These are phyloP conservation scores for Geotrichum aggregatum DNA, from an alignment of 1,139 yeast genomes.

Conservation along the genomic window DNA sequence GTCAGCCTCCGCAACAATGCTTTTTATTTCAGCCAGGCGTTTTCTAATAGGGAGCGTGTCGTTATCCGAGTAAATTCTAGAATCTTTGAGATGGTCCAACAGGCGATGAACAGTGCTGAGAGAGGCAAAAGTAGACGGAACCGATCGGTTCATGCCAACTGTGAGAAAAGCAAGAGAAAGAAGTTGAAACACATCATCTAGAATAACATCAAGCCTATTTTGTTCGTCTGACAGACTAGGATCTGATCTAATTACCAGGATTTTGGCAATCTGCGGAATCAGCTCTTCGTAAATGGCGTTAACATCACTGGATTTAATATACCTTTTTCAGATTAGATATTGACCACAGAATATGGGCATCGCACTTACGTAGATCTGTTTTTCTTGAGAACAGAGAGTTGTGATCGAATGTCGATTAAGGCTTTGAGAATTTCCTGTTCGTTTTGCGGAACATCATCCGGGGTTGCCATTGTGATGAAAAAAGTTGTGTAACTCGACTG, in stretches of 20 bases:
- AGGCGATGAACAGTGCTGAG: conserved; percentile 78
- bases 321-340: no score
- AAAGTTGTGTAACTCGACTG: no score
- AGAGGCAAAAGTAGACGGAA: conserved; percentile 92
- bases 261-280: conserved; percentile 33
- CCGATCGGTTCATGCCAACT: conserved; percentile 82
- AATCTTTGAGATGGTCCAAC: conserved; percentile 73
- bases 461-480: not conserved
- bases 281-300: conserved; percentile 45
- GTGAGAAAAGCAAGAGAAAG: conserved; percentile 81
- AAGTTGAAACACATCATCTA: conserved; percentile 85
- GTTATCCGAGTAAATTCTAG: conserved; percentile 74
- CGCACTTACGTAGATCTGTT: conserved; percentile 44
- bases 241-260: conserved; percentile 33
- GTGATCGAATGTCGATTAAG: conserved; percentile 42
- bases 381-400: conserved; percentile 47
- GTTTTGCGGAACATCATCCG: conserved; percentile 36
- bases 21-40: conserved; percentile 63
- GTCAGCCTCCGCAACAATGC: conserved; percentile 46
- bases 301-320: conserved; percentile 51
- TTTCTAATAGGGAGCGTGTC: conserved; percentile 73
- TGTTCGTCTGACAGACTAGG: conserved; percentile 31
- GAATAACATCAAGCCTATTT: conserved; percentile 56
- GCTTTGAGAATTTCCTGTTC: conserved; percentile 46
- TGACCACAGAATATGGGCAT: no score